These are phyloP conservation scores for Juglanconis oblonga DNA, from an alignment of 2,329 filamentous ascomycete species.

Conservation along the genomic window DNA sequence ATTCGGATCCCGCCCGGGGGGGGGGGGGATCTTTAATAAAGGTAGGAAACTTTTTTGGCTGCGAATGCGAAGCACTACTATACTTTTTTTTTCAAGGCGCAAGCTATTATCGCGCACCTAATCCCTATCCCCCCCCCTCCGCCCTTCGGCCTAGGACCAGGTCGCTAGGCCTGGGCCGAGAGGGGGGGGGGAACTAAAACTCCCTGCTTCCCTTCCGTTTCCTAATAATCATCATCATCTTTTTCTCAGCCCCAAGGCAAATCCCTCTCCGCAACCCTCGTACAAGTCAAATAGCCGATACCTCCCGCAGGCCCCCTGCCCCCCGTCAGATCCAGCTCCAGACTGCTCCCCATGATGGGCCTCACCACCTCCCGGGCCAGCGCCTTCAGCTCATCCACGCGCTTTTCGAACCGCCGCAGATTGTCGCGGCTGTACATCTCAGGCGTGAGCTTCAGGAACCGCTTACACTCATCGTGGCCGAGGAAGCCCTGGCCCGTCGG, in stretches of 20 bases:
- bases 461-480: conserved; percentile 82
- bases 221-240: conserved; percentile 2
- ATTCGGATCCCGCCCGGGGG: too few species aligned
- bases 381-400: conserved; percentile 84
- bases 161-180: too few species aligned
- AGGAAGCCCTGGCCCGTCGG: conserved; percentile 64
- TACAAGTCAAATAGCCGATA: conserved; percentile 51
- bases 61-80: too few species aligned
- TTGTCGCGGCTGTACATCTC: conserved; percentile 87
- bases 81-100: neutral
- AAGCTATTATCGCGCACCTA: neutral
- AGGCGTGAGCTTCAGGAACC: conserved; percentile 79
- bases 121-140: too few species aligned
- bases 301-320: conserved; percentile 40
- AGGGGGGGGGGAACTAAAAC: too few species aligned
- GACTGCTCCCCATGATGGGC: conserved; percentile 79
- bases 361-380: conserved; percentile 79
- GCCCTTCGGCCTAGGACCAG: too few species aligned
- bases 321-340: conserved; percentile 71
- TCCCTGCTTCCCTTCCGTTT: too few species aligned
- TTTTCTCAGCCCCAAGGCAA: conserved; percentile 41
- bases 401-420: conserved; percentile 77
- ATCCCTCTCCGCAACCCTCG: conserved; percentile 45
- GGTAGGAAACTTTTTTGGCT: conserved; percentile 1
- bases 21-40: neutral